Evolutionary conservation across 2,329 filamentous ascomycete genomes (phyloP).

Genomic region (Trichoderma koningii): DNA sequence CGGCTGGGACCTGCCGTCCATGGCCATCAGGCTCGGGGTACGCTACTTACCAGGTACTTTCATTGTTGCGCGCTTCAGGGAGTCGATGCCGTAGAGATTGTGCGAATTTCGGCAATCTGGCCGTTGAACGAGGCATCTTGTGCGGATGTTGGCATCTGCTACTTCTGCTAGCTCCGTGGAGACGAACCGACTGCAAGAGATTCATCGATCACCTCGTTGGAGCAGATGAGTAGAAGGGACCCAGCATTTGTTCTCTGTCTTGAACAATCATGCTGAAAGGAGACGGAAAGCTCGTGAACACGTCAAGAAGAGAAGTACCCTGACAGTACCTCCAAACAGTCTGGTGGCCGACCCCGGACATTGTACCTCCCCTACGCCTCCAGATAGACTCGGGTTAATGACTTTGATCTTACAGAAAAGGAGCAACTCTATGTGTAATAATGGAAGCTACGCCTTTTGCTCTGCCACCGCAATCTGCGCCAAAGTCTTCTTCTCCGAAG

Average conservation of each 20-base stretch:
- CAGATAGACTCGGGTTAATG: background rate
- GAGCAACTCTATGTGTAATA: background rate
- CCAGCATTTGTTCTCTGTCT: too few species aligned
- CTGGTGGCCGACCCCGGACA: too few species aligned
- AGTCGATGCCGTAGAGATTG: constrained; percentile 7
- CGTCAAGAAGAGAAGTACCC: too few species aligned
- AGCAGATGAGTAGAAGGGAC: too few species aligned
- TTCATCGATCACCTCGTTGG: too few species aligned
- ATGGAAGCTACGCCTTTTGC: background rate
- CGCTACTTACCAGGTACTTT: background rate
- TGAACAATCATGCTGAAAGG: too few species aligned
- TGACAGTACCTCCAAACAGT: too few species aligned
- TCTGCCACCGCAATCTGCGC: background rate
- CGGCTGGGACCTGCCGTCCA: constrained; percentile 3
- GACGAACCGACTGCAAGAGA: background rate
- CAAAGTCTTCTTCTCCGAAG: background rate
- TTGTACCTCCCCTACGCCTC: too few species aligned
- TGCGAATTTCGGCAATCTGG: constrained; percentile 18
- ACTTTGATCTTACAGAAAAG: background rate
- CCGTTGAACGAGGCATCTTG: background rate
- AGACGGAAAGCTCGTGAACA: too few species aligned
- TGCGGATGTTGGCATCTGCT: background rate
- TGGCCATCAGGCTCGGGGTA: background rate
- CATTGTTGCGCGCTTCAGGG: constrained; percentile 3
- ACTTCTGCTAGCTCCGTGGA: background rate